Conservation (phyloP, 2,329 filamentous ascomycete genomes). For the Calonectria pseudoturangicola region DNA sequence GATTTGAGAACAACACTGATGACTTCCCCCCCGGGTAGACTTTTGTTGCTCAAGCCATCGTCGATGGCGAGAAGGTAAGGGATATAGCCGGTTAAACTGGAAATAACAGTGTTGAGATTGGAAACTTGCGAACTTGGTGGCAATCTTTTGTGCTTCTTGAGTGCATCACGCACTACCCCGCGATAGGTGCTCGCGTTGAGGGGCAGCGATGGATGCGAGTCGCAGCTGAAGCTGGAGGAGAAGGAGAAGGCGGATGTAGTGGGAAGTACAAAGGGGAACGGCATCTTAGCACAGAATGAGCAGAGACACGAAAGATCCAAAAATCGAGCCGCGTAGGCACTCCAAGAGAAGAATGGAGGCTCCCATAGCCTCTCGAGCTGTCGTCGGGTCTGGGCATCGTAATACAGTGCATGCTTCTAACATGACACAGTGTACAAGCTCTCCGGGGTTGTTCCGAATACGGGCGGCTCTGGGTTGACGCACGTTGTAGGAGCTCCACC, state of each 20-base stretch:
- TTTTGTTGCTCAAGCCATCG: constrained; percentile 76
- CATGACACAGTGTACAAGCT: constrained; percentile 37
- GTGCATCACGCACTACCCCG: constrained; percentile 85
- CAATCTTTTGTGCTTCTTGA: constrained; percentile 95
- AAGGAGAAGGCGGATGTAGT: constrained; percentile 93
- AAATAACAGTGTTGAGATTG: constrained; percentile 81
- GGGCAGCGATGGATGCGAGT: constrained; percentile 92
- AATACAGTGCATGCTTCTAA: constrained; percentile 45
- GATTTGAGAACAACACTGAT: constrained; percentile 80
- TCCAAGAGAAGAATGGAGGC: not conserved
- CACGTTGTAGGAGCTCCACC: constrained; percentile 42
- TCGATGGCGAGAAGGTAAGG: constrained; percentile 89
- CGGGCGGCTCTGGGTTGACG: constrained; percentile 46
- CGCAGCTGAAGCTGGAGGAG: constrained; percentile 83
- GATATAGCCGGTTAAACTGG: constrained; percentile 84
- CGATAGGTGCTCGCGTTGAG: constrained; percentile 88
- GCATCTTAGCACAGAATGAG: constrained; percentile 75
- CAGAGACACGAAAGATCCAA: not conserved
- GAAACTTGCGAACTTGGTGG: constrained; percentile 80
- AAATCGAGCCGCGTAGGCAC: not conserved
- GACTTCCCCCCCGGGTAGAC: constrained; percentile 70
- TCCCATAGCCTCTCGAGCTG: constrained; percentile 47
- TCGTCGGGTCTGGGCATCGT: constrained; percentile 47
- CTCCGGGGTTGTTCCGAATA: constrained; percentile 49
- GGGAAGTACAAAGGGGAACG: constrained; percentile 90